phyloP scores from a whole-genome alignment of 768 basidiomycete species.

The Sarcodon aspratus region DNA sequence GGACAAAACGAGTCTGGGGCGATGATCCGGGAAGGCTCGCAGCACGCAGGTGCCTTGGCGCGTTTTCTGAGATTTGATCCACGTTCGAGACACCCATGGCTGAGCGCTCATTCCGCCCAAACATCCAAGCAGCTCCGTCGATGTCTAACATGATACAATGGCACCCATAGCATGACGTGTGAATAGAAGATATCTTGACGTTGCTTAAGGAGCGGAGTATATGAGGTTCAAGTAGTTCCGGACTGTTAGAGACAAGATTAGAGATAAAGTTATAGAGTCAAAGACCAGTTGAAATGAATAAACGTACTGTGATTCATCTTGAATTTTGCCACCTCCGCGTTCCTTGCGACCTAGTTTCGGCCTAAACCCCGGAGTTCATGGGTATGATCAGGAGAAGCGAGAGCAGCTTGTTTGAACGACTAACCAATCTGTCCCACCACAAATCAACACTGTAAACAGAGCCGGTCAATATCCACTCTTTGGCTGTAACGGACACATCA shows the following conservation, averaged over 20 bases:
- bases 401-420: conserved; percentile 16
- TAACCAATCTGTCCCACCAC: conserved; percentile 84
- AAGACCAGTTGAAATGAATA: conserved; percentile 1
- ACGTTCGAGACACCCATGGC: conserved; percentile 49
- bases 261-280: not conserved
- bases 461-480: too few relatives aligned
- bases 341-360: conserved; percentile 70
- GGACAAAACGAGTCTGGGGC: conserved; percentile 42
- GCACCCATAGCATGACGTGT: conserved; percentile 67
- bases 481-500: too few relatives aligned
- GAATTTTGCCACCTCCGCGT: conserved; percentile 35
- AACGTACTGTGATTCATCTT: conserved; percentile 25
- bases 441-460: conserved; percentile 52
- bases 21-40: conserved; percentile 46
- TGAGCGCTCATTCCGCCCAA: conserved; percentile 71
- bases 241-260: conserved; percentile 27
- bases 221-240: conserved; percentile 81
- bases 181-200: conserved; percentile 58
- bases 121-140: conserved; percentile 78
- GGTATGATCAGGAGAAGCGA: conserved; percentile 3
- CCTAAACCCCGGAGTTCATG: conserved; percentile 28
- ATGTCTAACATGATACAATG: conserved; percentile 67
- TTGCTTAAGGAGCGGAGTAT: conserved; percentile 84
- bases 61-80: conserved; percentile 55
- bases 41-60: conserved; percentile 51